Conservation (phyloP, 2,329 filamentous ascomycete species). For the Colletotrichum magnum region DNA sequence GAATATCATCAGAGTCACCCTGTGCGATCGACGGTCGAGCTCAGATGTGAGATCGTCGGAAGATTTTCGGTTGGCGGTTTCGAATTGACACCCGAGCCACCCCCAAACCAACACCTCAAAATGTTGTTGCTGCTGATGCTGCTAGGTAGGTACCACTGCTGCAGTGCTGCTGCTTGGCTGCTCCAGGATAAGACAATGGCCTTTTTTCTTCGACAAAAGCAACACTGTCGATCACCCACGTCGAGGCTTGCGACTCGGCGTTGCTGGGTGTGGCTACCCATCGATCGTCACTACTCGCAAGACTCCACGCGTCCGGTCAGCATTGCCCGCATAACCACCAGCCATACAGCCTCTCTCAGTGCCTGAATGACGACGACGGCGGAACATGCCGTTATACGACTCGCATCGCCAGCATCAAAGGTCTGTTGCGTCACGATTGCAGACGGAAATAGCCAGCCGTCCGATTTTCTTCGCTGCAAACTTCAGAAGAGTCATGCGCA, state of each 20-base stretch:
- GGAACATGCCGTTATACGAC: not conserved
- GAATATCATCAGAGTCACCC: slow-evolving; percentile 5
- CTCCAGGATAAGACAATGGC: not conserved
- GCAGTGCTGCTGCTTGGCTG: not conserved
- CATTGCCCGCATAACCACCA: not conserved
- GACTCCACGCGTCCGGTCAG: not conserved
- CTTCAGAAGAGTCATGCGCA: not conserved
- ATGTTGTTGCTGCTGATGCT: not conserved
- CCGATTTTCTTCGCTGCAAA: not conserved
- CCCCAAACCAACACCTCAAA: not conserved
- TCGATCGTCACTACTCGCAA: not conserved
- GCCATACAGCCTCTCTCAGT: not conserved
- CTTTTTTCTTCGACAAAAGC: not conserved
- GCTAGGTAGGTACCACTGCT: too few relatives aligned
- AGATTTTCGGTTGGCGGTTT: slow-evolving; percentile 4
- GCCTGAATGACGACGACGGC: not conserved
- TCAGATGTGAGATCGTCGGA: slow-evolving; percentile 25
- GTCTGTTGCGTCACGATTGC: slow-evolving; percentile 14
- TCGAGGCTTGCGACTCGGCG: not conserved
- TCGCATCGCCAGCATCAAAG: not conserved
- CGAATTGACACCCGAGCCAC: slow-evolving; percentile 12
- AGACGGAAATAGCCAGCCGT: slow-evolving; percentile 14
- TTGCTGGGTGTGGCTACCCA: not conserved
- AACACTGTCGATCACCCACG: not conserved
- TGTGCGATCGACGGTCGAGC: slow-evolving; percentile 16